A percentile compares a stretch with the other conserved stretches of the same genome.
Conservation (phyloP, 768 basidiomycete species). For the Sarcomyxa edulis region DNA sequence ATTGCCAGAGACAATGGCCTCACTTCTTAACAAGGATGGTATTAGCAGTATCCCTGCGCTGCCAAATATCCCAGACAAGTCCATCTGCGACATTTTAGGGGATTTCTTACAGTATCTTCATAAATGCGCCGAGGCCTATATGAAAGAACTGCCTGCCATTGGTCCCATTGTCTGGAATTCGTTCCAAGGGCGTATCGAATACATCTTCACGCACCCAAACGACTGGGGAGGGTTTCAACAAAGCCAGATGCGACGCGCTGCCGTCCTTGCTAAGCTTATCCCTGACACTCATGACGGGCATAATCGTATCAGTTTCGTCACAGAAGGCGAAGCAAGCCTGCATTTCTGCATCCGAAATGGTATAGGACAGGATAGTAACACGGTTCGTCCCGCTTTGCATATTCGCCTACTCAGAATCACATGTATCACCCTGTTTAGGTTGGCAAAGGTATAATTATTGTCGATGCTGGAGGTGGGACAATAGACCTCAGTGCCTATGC, state of each 20-base stretch:
- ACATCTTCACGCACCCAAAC: slow-evolving; percentile 44
- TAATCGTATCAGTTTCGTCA: slow-evolving; percentile 42
- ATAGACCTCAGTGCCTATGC: slow-evolving; percentile 58
- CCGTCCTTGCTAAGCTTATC: slow-evolving; percentile 36
- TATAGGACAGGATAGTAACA: slow-evolving; percentile 30
- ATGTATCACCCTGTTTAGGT: slow-evolving; percentile 21
- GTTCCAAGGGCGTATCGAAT: slow-evolving; percentile 29
- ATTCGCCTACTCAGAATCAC: not conserved
- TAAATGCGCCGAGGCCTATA: slow-evolving; percentile 29
- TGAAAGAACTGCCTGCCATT: slow-evolving; percentile 29
- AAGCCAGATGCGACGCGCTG: slow-evolving; percentile 36
- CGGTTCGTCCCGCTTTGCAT: slow-evolving; percentile 11
- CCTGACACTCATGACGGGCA: slow-evolving; percentile 25
- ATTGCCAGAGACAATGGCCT: slow-evolving; percentile 7
- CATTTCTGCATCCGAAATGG: slow-evolving; percentile 41
- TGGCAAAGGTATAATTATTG: slow-evolving; percentile 43
- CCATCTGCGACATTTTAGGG: slow-evolving; percentile 25
- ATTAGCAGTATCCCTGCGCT: slow-evolving; percentile 27
- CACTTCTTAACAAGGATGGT: not conserved
- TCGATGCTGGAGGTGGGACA: slow-evolving; percentile 61
- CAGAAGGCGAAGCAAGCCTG: slow-evolving; percentile 52
- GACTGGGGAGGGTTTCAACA: slow-evolving; percentile 48
- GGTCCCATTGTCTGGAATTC: slow-evolving; percentile 34
- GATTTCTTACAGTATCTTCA: slow-evolving; percentile 39
- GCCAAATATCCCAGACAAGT: slow-evolving; percentile 27